Base-by-base conservation (phyloP, 176 grass and related monocot species). In the Oryza australiensis region DNA sequence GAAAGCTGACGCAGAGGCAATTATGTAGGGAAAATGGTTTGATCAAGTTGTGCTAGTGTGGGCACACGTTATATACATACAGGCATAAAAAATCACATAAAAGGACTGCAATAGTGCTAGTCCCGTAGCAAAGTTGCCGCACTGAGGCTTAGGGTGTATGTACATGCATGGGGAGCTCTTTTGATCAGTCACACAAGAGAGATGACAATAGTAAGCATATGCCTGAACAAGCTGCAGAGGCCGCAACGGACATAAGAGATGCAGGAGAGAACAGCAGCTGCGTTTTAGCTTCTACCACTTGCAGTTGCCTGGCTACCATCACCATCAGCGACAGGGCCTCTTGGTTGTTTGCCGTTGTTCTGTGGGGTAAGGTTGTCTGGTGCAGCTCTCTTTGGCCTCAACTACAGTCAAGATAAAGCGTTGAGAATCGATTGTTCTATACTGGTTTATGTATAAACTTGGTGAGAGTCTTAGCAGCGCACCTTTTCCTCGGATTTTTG, bases 401-500 rank as follows among this genome's bases (percentile, higher is more conserved):
- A 62, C 95, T 97, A 34, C 4, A 81, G 38, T 37, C 8, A 66
- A 23, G 49, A 64, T 12, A 26, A 24, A 70, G 27, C 51, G 37
- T 16, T 43, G 12, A 60, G 9, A 72, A 73, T 23, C 51, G 7
- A 72, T 62, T 73, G 65, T 40, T 73, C 28, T 18, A 41, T 6
- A 48, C 10, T 77, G 28, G 11, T 48, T 9, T 41, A 79, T 16
- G 22, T 48, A 75, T 48, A 75, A 9, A 7, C 3, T 76, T 66
- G 7, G 13, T 22, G 9, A n/a, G 22, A 30, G 34, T 64, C 18
- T 66, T 75, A 35, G 35, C 66, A 53, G 34, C 57, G 77, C 32
- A 98, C 92, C 95, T 98, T 93, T 72, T 98, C 92, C 72, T 94
- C 92, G 0, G 88, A 93, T 71, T 91, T 94, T 22, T 91, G 38